Conservation (phyloP, 805 yeast genomes). For the Pichia californica region DNA sequence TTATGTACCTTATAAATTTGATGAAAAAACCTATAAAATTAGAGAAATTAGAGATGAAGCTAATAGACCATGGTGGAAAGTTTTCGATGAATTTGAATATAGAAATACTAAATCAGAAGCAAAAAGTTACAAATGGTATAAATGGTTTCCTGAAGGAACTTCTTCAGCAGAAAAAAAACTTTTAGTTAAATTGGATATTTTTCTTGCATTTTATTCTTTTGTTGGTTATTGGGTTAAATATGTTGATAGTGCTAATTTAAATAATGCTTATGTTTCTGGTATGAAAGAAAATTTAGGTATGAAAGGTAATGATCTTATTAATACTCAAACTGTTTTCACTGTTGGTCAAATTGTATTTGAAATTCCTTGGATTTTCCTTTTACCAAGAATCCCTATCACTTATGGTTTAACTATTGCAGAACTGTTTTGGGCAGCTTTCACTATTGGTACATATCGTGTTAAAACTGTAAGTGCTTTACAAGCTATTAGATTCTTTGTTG, state of each 20-base stretch:
- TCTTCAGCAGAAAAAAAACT: constrained; percentile 43
- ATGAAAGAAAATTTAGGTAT: constrained; percentile 51
- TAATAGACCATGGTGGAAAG: constrained; percentile 46
- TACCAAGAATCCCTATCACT: constrained; percentile 52
- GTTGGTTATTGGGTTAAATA: constrained; percentile 65
- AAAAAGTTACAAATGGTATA: constrained; percentile 39
- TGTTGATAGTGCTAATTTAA: constrained; percentile 53
- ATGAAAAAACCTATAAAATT: constrained; percentile 9
- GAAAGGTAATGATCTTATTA: constrained; percentile 56
- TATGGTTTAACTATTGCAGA: constrained; percentile 50
- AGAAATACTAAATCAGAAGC: constrained; percentile 33
- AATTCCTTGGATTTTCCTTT: constrained; percentile 52
- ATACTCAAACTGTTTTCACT: constrained; percentile 51
- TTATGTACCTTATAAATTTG: not conserved
- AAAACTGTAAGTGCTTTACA: constrained; percentile 44
- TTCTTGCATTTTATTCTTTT: constrained; percentile 50
- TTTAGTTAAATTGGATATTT: constrained; percentile 47
- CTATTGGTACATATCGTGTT: constrained; percentile 49
- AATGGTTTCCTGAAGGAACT: constrained; percentile 46
- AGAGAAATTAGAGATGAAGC: constrained; percentile 48
- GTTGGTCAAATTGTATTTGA: constrained; percentile 58
- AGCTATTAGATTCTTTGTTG: constrained; percentile 60
- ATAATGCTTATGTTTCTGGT: constrained; percentile 63
- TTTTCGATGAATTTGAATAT: constrained; percentile 59
- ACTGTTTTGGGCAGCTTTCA: constrained; percentile 61